Conservation (phyloP, 306 rosid species). For the Clitoria ternatea region DNA sequence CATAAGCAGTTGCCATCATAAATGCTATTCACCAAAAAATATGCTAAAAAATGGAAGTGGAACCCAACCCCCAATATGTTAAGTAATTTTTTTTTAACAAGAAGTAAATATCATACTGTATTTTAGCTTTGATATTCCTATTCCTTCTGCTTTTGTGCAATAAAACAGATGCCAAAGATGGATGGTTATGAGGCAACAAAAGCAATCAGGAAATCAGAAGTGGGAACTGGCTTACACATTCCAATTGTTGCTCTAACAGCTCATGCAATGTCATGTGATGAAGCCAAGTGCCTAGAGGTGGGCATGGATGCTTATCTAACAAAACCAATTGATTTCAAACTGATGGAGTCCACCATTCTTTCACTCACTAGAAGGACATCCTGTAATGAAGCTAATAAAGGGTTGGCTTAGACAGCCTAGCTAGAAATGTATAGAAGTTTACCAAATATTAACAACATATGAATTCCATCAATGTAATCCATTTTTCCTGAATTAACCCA, state of each 20-base stretch:
- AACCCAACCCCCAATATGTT: not conserved
- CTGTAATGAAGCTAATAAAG: conserved; percentile 25
- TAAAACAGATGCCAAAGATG: conserved; percentile 94
- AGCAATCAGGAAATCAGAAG: conserved; percentile 82
- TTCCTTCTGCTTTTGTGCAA: not conserved
- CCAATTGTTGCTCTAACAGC: conserved; percentile 98
- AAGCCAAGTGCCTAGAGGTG: conserved; percentile 90
- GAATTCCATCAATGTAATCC: conserved; percentile 2
- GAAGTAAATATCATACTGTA: not conserved
- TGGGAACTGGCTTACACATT: conserved; percentile 59
- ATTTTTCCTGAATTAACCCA: conserved; percentile 12
- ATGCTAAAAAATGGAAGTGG: not conserved
- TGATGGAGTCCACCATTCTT: conserved; percentile 94
- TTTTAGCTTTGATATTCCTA: not conserved
- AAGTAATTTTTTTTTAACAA: not conserved
- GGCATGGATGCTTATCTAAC: conserved; percentile 98
- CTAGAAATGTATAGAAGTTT: conserved; percentile 12
- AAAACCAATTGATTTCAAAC: conserved; percentile 88
- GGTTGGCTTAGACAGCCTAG: conserved; percentile 14
- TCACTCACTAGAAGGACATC: conserved; percentile 62
- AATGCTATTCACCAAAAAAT: not conserved
- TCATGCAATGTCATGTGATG: conserved; percentile 98
- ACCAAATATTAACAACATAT: conserved; percentile 8
- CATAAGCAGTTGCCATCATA: not conserved
- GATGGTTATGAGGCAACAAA: conserved; percentile 98